Conservation (phyloP, 495 filamentous ascomycete species). For the Trichoderma gamsii region DNA sequence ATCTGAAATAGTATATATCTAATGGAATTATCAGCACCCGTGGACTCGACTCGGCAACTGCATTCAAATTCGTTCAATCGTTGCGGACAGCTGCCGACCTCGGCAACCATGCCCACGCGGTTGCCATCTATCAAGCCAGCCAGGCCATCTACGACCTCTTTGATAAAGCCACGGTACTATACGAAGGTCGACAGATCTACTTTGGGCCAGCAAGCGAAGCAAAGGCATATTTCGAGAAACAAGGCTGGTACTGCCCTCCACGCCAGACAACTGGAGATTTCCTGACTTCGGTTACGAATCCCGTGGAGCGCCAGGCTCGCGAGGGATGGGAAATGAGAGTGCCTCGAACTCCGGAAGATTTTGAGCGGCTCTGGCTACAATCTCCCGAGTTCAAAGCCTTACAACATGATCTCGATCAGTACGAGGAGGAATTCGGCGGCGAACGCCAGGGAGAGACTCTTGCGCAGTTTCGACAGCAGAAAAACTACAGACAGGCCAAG, state of each 20-base stretch:
- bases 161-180: constrained; percentile 57
- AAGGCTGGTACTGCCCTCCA: constrained; percentile 59
- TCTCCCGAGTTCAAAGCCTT: constrained; percentile 48
- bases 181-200: constrained; percentile 61
- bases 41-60: constrained; percentile 47
- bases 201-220: constrained; percentile 52
- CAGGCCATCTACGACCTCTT: constrained; percentile 62
- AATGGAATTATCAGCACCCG: constrained; percentile 31
- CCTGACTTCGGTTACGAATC: constrained; percentile 71
- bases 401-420: constrained; percentile 55
- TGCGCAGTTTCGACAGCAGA: constrained; percentile 24
- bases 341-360: constrained; percentile 60
- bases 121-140: constrained; percentile 70
- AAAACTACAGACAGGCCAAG: constrained; percentile 29
- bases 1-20: background rate
- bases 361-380: constrained; percentile 41
- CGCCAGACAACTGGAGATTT: constrained; percentile 71
- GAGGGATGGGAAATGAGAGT: constrained; percentile 55
- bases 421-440: constrained; percentile 49
- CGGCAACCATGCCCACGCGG: constrained; percentile 45
- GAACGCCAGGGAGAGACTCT: constrained; percentile 27
- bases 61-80: constrained; percentile 43
- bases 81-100: constrained; percentile 48
- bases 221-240: constrained; percentile 51
- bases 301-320: constrained; percentile 59